Conservation (phyloP, 1,284 basidiomycete species). For the Malassezia yamatoensis region DNA sequence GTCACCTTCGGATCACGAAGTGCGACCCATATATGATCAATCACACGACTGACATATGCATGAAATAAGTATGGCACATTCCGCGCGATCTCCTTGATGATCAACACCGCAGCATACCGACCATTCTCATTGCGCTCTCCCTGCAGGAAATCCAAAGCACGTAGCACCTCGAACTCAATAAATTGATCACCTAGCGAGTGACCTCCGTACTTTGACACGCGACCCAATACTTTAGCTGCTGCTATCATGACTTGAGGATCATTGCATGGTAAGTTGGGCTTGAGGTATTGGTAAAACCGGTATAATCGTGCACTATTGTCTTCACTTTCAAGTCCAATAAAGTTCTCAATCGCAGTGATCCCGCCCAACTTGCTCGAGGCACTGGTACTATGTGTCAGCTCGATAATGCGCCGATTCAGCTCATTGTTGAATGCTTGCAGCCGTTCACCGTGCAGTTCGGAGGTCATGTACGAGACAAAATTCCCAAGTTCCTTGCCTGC, state of each 20-base stretch:
- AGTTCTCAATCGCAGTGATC: slow-evolving; percentile 59
- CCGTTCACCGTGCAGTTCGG: slow-evolving; percentile 41
- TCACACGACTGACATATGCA: slow-evolving; percentile 37
- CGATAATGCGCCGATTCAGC: slow-evolving; percentile 65
- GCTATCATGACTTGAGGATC: slow-evolving; percentile 79
- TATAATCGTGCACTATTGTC: slow-evolving; percentile 60
- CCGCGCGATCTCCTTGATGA: slow-evolving; percentile 45
- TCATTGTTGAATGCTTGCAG: slow-evolving; percentile 48
- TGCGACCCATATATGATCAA: slow-evolving; percentile 46
- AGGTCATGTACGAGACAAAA: slow-evolving; percentile 27
- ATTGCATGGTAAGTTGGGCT: slow-evolving; percentile 67
- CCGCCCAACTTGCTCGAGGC: slow-evolving; percentile 68
- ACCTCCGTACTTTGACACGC: slow-evolving; percentile 69
- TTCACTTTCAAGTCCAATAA: slow-evolving; percentile 27
- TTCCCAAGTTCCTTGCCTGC: slow-evolving; percentile 39
- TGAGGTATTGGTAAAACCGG: slow-evolving; percentile 83
- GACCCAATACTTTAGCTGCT: slow-evolving; percentile 71
- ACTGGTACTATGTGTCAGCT: slow-evolving; percentile 69
- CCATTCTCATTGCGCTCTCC: slow-evolving; percentile 50
- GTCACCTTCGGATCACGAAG: slow-evolving; percentile 40
- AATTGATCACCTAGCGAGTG: slow-evolving; percentile 72
- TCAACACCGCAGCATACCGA: slow-evolving; percentile 47
- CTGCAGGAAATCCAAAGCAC: slow-evolving; percentile 63
- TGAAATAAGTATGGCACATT: slow-evolving; percentile 46
- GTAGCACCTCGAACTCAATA: slow-evolving; percentile 73